These are phyloP conservation scores for Dictyostelium intermedium DNA, from an alignment of 78 protist species.

Conservation along the genomic window DNA sequence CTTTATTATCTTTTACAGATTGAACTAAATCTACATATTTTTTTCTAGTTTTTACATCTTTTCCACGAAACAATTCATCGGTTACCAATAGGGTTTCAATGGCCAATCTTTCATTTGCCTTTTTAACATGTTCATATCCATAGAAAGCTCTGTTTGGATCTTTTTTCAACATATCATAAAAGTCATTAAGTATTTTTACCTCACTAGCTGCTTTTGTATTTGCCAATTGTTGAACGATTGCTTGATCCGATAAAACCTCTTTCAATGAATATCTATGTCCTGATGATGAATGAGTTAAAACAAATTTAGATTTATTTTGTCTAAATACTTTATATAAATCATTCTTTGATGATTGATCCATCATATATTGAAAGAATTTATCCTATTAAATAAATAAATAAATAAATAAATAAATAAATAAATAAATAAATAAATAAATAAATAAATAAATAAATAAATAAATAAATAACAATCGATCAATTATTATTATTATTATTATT, in stretches of 20 bases:
- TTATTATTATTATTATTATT: too few species aligned
- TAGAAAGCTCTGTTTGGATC: slow-evolving; percentile 90
- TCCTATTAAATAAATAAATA: slow-evolving; percentile 24
- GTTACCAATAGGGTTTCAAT: slow-evolving; percentile 85
- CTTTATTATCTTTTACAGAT: slow-evolving; percentile 83
- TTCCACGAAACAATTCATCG: slow-evolving; percentile 88
- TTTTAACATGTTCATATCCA: slow-evolving; percentile 87
- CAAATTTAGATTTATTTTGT: slow-evolving; percentile 79
- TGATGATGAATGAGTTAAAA: slow-evolving; percentile 84
- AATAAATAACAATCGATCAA: too few species aligned
- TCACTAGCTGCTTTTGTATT: slow-evolving; percentile 92
- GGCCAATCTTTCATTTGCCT: slow-evolving; percentile 88
- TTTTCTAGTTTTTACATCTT: slow-evolving; percentile 70
- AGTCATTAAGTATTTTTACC: slow-evolving; percentile 72
- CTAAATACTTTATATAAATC: slow-evolving; percentile 71
- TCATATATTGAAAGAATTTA: slow-evolving; percentile 76
- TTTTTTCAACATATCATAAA: slow-evolving; percentile 76
- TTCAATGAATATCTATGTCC: slow-evolving; percentile 93
- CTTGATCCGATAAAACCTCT: slow-evolving; percentile 89
- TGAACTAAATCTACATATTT: slow-evolving; percentile 91
- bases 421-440: too few species aligned
- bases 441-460: too few species aligned
- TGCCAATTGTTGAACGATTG: slow-evolving; percentile 44
- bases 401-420: neutral
- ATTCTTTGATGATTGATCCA: slow-evolving; percentile 45